These are phyloP conservation scores for Gossypium rotundifolium DNA, from an alignment of 345 rosid species.

Conservation along the genomic window DNA sequence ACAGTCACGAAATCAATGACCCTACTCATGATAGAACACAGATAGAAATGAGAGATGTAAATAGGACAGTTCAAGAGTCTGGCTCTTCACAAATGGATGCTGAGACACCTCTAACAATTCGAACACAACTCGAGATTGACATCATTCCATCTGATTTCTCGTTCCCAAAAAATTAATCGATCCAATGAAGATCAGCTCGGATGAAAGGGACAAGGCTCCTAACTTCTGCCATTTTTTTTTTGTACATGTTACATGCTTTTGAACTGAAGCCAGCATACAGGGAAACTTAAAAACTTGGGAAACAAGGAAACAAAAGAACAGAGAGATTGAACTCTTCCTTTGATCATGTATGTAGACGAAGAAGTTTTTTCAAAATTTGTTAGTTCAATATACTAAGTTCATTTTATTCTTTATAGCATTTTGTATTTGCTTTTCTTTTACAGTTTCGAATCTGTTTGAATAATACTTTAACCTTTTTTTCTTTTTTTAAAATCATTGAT, in stretches of 20 bases:
- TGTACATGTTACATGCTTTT: not conserved
- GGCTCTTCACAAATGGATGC: slow-evolving; percentile 25
- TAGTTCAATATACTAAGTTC: not conserved
- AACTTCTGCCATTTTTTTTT: not conserved
- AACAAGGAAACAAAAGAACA: not conserved
- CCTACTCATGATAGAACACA: not conserved
- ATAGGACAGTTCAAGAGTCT: slow-evolving; percentile 14
- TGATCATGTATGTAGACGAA: not conserved
- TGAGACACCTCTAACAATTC: slow-evolving; percentile 11
- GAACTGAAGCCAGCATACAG: not conserved
- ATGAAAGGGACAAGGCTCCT: not conserved
- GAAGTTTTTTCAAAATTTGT: too few relatives aligned
- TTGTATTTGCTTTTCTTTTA: not conserved
- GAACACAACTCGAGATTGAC: slow-evolving; percentile 25
- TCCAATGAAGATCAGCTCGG: not conserved
- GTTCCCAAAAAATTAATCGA: slow-evolving; percentile 16
- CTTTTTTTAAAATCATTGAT: too few relatives aligned
- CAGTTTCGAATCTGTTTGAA: not conserved
- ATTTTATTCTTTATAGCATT: not conserved
- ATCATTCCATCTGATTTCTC: slow-evolving; percentile 29
- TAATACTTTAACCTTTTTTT: too few relatives aligned
- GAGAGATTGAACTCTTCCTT: not conserved
- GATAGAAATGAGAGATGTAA: slow-evolving; percentile 17
- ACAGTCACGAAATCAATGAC: slow-evolving; percentile 10
- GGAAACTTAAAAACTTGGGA: not conserved